Evolutionary conservation across 2,329 filamentous ascomycete species (phyloP), one percentile per base, ranked within the genome.

Genomic region (Colletotrichum cuscutae): DNA sequence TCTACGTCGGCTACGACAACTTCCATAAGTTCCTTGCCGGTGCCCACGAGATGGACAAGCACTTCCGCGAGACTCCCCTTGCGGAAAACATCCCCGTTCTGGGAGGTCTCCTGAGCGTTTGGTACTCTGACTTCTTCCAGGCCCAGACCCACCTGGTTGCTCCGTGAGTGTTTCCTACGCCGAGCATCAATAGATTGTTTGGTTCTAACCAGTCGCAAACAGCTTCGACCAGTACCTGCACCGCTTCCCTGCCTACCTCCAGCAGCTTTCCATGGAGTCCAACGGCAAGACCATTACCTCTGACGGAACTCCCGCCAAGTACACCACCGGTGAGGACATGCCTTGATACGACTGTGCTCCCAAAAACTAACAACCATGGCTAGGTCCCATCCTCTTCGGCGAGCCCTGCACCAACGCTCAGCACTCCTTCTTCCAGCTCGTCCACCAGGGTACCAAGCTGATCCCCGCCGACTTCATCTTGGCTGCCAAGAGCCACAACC

Each of bases 361-460:
- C 5, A 13, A n/a, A 56, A 32, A 53, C 72, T 74, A 30, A 74
- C 68, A 26, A 5, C 6, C 54, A 7, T 2, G 4, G 57, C 24
- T 46, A 86, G 85, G 97, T 61, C 91, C 97, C 67, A 96, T 99
- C 81, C 88, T 99, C 75, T 99, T 99, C 82, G 97, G 97, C 81
- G 97, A 99, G 89, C 97, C 97, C 66, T 97, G 95, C 85, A 99
- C 97, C 83, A 99, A 99, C 82, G 97, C 97, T 57, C 97, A 99
- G 88, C 97, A 99, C 90, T 98, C 97, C 74, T 99, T 99, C 92
- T 99, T 97, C 93, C 97, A 99, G 90, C 93, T 99, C 60, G 92
- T 99, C 72, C 97, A 99, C 89, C 97, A 99, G 86, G 97, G 97
- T 80, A 99, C 97, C 79, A 98, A 98, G 91, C 92, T 99, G 80